A percentile compares a stretch with the other conserved stretches of the same genome.
Conservation (phyloP, 495 filamentous ascomycete species). For the Penicillium verhagenii region DNA sequence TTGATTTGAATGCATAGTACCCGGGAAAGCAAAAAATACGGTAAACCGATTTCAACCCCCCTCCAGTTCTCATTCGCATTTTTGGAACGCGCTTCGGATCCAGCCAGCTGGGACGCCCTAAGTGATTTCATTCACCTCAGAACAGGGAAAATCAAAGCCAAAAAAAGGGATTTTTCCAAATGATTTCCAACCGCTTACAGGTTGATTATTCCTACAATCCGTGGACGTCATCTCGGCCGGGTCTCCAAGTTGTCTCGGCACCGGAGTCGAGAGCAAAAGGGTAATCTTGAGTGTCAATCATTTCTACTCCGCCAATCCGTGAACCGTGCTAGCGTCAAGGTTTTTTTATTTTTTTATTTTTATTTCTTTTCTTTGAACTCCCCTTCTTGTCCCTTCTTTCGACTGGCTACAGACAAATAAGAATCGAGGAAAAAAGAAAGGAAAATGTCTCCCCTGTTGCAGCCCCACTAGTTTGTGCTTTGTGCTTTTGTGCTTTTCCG, state of each 20-base stretch:
- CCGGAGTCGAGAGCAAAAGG: slow-evolving; percentile 7
- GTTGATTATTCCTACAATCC: no score
- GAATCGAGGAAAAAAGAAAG: no score
- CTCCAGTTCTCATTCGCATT: no score
- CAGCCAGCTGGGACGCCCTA: neutral
- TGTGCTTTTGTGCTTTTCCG: slow-evolving; percentile 12
- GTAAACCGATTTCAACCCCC: neutral
- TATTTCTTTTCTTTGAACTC: no score
- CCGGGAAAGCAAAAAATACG: neutral
- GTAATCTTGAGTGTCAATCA: slow-evolving; percentile 9
- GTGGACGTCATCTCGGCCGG: slow-evolving; percentile 19
- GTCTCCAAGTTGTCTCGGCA: slow-evolving; percentile 4
- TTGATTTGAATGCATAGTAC: neutral
- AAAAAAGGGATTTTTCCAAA: neutral
- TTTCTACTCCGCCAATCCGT: slow-evolving; percentile 14
- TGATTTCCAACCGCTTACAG: no score
- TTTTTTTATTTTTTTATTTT: slow-evolving; percentile 6
- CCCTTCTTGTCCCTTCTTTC: no score
- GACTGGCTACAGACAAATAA: no score
- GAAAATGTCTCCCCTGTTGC: neutral
- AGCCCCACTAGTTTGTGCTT: slow-evolving; percentile 28
- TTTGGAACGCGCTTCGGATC: neutral
- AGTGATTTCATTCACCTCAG: neutral
- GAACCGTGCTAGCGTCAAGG: slow-evolving; percentile 5
- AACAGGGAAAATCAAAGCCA: no score